Evolutionary conservation across 1,284 basidiomycete genomes (phyloP).

Genomic region (Austroboletus novae-zelandiae): DNA sequence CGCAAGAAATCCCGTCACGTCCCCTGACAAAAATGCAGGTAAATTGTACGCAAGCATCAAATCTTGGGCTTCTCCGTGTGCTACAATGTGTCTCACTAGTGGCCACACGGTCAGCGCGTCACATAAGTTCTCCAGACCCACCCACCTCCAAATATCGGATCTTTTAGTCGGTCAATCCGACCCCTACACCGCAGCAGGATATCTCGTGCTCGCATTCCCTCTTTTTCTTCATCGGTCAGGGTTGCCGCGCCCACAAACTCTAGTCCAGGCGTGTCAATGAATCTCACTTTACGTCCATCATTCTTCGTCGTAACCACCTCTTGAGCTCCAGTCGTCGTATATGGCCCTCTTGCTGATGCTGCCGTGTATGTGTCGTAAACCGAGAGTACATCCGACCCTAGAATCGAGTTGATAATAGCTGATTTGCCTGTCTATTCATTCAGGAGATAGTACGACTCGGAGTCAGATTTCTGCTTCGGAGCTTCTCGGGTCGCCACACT

Average conservation of each 20-base stretch:
- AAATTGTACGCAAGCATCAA: slow-evolving; percentile 87
- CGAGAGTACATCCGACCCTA: slow-evolving; percentile 50
- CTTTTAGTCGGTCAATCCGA: slow-evolving; percentile 85
- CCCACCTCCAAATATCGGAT: slow-evolving; percentile 76
- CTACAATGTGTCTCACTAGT: slow-evolving; percentile 72
- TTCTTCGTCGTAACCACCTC: slow-evolving; percentile 49
- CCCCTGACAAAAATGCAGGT: slow-evolving; percentile 77
- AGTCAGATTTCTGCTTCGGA: not conserved
- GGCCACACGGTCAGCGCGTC: slow-evolving; percentile 15
- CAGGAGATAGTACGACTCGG: slow-evolving; percentile 8
- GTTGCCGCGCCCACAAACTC: slow-evolving; percentile 51
- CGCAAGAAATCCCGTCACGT: slow-evolving; percentile 76
- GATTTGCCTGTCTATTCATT: slow-evolving; percentile 71
- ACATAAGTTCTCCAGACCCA: not conserved
- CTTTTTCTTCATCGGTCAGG: slow-evolving; percentile 36
- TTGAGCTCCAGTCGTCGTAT: slow-evolving; percentile 69
- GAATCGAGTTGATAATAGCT: slow-evolving; percentile 75
- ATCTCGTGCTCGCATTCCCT: slow-evolving; percentile 58
- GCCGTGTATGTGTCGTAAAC: slow-evolving; percentile 62
- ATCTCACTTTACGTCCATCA: slow-evolving; percentile 46
- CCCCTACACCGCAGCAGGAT: slow-evolving; percentile 80
- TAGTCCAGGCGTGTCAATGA: slow-evolving; percentile 88
- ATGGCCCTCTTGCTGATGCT: slow-evolving; percentile 52
- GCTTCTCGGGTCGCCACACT: slow-evolving; percentile 24
- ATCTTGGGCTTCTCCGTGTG: slow-evolving; percentile 74